Percentiles rank a stretch among this genome's conserved stretches.
phyloP scores from a whole-genome alignment of 1,284 basidiomycete species.

The Lentinula novae-zelandiae region DNA sequence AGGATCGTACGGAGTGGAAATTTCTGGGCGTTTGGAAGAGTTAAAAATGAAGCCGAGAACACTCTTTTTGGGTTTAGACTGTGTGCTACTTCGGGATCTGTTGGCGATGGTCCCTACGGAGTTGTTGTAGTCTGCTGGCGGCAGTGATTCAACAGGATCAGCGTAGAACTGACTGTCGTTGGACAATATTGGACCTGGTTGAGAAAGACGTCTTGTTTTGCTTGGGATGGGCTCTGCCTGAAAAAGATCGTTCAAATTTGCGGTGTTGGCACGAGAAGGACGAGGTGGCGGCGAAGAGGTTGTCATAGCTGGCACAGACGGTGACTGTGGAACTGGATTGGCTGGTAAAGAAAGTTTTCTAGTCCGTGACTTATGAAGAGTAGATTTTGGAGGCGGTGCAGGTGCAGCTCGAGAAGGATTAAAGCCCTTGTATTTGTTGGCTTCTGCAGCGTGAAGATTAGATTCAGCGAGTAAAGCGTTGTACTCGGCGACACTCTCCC shows the following conservation, averaged over 20 bases:
- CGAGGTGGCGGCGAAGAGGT: slow-evolving; percentile 59
- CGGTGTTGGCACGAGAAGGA: slow-evolving; percentile 78
- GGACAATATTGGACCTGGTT: slow-evolving; percentile 25
- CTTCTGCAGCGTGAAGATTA: slow-evolving; percentile 51
- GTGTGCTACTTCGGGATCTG: slow-evolving; percentile 61
- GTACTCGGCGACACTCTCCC: slow-evolving; percentile 67
- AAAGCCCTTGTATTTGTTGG: slow-evolving; percentile 41
- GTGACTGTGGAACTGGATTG: slow-evolving; percentile 36
- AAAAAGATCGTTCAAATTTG: slow-evolving; percentile 71
- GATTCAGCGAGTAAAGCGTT: slow-evolving; percentile 63
- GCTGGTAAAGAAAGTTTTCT: slow-evolving; percentile 37
- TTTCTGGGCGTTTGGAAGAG: slow-evolving; percentile 82
- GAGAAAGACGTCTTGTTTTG: slow-evolving; percentile 54
- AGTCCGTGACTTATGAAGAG: slow-evolving; percentile 29
- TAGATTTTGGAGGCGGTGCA: slow-evolving; percentile 49
- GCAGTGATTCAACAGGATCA: slow-evolving; percentile 43
- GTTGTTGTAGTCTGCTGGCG: slow-evolving; percentile 25
- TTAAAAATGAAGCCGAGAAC: slow-evolving; percentile 79
- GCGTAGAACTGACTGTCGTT: slow-evolving; percentile 37
- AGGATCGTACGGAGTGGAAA: slow-evolving; percentile 98
- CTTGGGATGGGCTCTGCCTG: slow-evolving; percentile 31
- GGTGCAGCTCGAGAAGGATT: slow-evolving; percentile 42
- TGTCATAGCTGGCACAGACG: slow-evolving; percentile 39
- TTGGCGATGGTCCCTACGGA: slow-evolving; percentile 28
- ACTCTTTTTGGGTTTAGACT: slow-evolving; percentile 69